phyloP scores from a whole-genome alignment of 163 green algal genomes.

The Scenedesmus sp. region DNA sequence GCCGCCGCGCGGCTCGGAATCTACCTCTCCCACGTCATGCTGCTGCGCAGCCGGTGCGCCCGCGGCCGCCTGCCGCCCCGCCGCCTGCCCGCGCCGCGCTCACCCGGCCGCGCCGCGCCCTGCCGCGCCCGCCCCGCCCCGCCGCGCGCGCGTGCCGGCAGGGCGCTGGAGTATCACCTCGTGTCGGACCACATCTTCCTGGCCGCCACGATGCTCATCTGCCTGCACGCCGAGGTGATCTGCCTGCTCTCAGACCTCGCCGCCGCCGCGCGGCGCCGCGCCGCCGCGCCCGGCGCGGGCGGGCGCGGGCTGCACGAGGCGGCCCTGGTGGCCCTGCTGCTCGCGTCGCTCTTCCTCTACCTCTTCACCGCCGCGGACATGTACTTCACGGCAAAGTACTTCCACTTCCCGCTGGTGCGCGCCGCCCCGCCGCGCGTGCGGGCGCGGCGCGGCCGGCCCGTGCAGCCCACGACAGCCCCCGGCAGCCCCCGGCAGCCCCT shows the following conservation, averaged over 20 bases:
- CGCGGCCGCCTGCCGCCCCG: not conserved
- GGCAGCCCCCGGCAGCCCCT: too few relatives aligned
- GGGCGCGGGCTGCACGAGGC: conserved; percentile 19
- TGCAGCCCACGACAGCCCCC: not conserved
- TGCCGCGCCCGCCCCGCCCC: not conserved
- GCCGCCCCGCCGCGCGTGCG: not conserved
- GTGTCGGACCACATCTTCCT: conserved; percentile 51
- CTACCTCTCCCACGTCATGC: conserved; percentile 29
- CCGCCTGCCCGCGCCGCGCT: not conserved
- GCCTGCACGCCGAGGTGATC: conserved; percentile 35
- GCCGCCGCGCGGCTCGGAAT: conserved; percentile 15
- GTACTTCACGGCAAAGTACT: conserved; percentile 45
- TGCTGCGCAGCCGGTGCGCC: conserved; percentile 35
- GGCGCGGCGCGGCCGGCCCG: too few relatives aligned
- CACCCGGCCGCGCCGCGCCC: not conserved
- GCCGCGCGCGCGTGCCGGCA: not conserved
- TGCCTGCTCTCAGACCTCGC: conserved; percentile 37
- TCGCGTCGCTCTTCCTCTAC: conserved; percentile 39
- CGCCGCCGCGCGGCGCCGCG: not conserved
- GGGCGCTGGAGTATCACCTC: conserved; percentile 32
- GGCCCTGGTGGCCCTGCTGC: conserved; percentile 8
- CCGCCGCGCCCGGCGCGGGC: not conserved
- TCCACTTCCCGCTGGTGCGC: conserved; percentile 44
- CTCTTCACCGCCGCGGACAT: conserved; percentile 44
- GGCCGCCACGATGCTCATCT: conserved; percentile 41